phyloP scores from a whole-genome alignment of 768 basidiomycete genomes.

The Gloeophyllum trabeum region DNA sequence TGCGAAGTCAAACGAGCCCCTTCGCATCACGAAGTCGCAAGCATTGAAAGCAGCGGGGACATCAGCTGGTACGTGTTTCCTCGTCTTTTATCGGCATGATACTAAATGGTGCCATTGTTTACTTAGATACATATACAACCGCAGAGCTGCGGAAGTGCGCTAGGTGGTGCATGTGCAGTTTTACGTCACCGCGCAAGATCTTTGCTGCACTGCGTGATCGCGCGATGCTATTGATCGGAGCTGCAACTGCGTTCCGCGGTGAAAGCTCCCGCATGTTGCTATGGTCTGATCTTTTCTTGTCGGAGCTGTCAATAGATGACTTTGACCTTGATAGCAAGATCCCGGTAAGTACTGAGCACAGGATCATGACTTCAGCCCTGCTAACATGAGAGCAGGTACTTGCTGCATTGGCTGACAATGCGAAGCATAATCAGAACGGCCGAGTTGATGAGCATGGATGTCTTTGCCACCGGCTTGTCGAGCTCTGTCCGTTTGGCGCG shows the following conservation, averaged over 20 bases:
- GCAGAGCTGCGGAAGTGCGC: neutral
- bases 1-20: neutral
- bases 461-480: conserved; percentile 16
- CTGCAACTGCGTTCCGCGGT: conserved; percentile 18
- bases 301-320: conserved; percentile 11
- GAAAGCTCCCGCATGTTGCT: conserved; percentile 15
- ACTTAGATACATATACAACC: neutral
- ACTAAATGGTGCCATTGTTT: neutral
- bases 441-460: conserved; percentile 19
- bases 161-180: neutral
- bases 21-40: neutral
- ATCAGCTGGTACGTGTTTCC: neutral
- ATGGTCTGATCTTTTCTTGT: conserved; percentile 15
- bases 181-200: no score
- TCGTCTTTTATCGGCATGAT: neutral
- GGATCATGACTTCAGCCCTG: neutral
- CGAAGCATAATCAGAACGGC: conserved; percentile 21
- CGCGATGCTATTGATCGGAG: conserved; percentile 18
- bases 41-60: neutral
- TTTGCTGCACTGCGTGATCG: conserved; percentile 12
- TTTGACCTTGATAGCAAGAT: neutral
- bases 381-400: conserved; percentile 14
- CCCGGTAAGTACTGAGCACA: neutral
- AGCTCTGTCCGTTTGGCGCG: conserved; percentile 19
- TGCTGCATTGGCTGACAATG: conserved; percentile 15